phyloP scores from a whole-genome alignment of 106 monocot species.

The Iris macrosiphon region DNA sequence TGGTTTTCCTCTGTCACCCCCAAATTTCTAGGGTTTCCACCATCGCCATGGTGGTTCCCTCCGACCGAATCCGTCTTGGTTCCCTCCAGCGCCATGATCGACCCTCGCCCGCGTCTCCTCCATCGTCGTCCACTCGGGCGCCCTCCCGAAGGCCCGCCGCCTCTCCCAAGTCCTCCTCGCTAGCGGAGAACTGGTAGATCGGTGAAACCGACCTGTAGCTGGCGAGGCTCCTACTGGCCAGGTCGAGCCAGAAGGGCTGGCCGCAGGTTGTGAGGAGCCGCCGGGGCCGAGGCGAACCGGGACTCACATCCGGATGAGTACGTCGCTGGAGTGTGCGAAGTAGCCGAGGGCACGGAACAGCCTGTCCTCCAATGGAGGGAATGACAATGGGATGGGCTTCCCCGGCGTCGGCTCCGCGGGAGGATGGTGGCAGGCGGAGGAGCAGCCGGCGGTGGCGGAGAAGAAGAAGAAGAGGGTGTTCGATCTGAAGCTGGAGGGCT shows the following conservation, averaged over 20 bases:
- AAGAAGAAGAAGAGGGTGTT: too few relatives aligned
- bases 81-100: too few relatives aligned
- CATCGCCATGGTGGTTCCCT: too few relatives aligned
- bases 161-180: constrained; percentile 41
- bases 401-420: too few relatives aligned
- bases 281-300: constrained; percentile 30
- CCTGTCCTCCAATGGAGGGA: constrained; percentile 19
- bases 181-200: constrained; percentile 52
- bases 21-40: too few relatives aligned
- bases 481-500: too few relatives aligned
- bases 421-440: too few relatives aligned
- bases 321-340: constrained; percentile 39
- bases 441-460: too few relatives aligned
- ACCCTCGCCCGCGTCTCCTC: too few relatives aligned
- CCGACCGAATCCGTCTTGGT: too few relatives aligned
- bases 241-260: constrained; percentile 64
- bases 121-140: constrained; percentile 99
- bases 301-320: constrained; percentile 74
- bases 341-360: constrained; percentile 20
- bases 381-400: too few relatives aligned
- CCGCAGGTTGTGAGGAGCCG: constrained; percentile 55
- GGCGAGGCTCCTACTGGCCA: constrained; percentile 32
- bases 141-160: constrained; percentile 43
- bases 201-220: constrained; percentile 53
- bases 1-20: too few relatives aligned